Conservation (phyloP, 2,329 filamentous ascomycete species). For the Zarea fungicola region DNA sequence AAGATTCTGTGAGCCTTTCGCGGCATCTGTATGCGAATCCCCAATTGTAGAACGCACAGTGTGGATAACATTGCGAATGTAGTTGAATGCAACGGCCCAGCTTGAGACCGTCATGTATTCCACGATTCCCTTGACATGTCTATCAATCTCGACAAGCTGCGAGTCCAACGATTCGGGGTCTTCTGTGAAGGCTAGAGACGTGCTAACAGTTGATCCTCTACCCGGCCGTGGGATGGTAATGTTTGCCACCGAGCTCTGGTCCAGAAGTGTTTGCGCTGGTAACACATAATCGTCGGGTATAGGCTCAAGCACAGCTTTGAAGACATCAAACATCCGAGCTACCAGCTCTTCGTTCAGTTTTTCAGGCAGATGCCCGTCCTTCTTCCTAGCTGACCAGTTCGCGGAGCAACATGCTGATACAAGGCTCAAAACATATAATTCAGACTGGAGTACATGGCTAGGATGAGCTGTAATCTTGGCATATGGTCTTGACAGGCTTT, state of each 20-base stretch:
- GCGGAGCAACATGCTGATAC: slow-evolving; percentile 60
- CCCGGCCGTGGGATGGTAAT: slow-evolving; percentile 27
- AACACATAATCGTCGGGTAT: slow-evolving; percentile 53
- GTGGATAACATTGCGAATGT: slow-evolving; percentile 49
- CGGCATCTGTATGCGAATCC: slow-evolving; percentile 31
- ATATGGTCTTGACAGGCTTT: slow-evolving; percentile 53
- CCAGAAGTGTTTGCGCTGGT: slow-evolving; percentile 52
- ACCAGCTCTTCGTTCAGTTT: slow-evolving; percentile 47
- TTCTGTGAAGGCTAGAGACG: not conserved
- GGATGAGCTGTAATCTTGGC: slow-evolving; percentile 48
- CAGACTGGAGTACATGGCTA: slow-evolving; percentile 56
- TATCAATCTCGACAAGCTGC: slow-evolving; percentile 45
- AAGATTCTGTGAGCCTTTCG: slow-evolving; percentile 40
- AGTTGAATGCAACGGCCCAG: slow-evolving; percentile 56
- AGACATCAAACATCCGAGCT: slow-evolving; percentile 47
- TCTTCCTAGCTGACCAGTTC: slow-evolving; percentile 45
- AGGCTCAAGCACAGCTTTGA: slow-evolving; percentile 54
- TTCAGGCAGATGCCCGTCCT: slow-evolving; percentile 7
- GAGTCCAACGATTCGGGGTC: slow-evolving; percentile 21
- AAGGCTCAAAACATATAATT: slow-evolving; percentile 58
- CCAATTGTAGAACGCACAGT: slow-evolving; percentile 40
- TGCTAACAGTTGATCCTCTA: not conserved
- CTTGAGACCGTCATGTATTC: slow-evolving; percentile 62
- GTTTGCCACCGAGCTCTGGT: slow-evolving; percentile 40
- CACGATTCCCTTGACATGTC: slow-evolving; percentile 49